Evolutionary conservation across 805 yeast species (phyloP), one percentile per base, ranked within the genome.

Genomic region (Myxozyma monticola): DNA sequence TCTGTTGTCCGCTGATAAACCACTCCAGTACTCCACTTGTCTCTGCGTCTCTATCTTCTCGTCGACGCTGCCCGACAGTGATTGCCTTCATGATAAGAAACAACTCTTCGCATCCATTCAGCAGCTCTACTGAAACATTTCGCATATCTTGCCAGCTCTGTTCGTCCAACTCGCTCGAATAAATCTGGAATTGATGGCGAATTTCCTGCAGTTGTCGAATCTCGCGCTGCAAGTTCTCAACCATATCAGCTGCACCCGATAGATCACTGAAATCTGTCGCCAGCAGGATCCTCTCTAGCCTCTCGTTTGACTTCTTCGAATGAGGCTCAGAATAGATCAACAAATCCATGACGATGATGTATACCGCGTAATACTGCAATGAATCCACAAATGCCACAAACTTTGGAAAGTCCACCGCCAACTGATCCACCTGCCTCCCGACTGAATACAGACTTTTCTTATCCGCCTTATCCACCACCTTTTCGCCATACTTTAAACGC

Each of bases 311-410:
- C 30, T 72, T 70, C 53, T 79, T 78, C 37, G 78, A 76, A 57
- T 77, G 75, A 4, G 96, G 95, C 57, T 88, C 96, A 4, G 79
- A 73, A 63, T 87, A 88, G 28, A 87, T 72, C 51, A 91, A 62
- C 38, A 90, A 68, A 46, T 84, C 81, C 60, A 79, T 73, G 0
- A 78, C 72, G 33, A 89, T 79, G 14, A 78, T 74, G 62, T 81
- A 85, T 12, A 88, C 66, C 0, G 88, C 74, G 56, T 74, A 74
- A 64, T 87, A 90, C 62, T 88, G 95, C 38, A 70, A 68, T 0
- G 96, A 84, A 46, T 88, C 88, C 45, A 88, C 78, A 4, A 80
- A 72, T 0, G 88, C 75, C 4, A 77, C 75, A 18, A 89, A 77
- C 39, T 78, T 73, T 2, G 96, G 95, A 42, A 87, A 73, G 60